Base-by-base conservation (phyloP, 306 rosid species). In the Glycine soja region DNA sequence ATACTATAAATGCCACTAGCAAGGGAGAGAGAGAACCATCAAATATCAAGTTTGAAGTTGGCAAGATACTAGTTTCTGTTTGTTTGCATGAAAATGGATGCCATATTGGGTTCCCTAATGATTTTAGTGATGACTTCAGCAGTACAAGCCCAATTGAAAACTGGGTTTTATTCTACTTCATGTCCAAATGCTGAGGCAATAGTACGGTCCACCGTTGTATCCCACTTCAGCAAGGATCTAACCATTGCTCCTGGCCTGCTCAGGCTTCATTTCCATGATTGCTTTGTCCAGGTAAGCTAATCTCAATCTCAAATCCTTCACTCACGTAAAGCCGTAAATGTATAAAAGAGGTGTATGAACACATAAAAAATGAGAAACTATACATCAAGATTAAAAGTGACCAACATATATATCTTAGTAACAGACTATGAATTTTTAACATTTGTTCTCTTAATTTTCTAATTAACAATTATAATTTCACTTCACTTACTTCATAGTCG, bases 241-340 rank as follows among this genome's bases (percentile, higher is more conserved):
- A 76, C 91, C 52, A 63, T 88, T 70, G 89, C 91, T 9, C 88
- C 90, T 45, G 97, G 89, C 58, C 70, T 94, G 12, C 95, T 90
- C 40, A 88, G 91, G 80, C 92, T 92, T 80, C 93, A 88, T 66
- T 92, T 94, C 75, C 95, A 90, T 87, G 89, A 87, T 51, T 87
- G 89, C 76, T 87, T 87, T 81, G 89, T 87, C 11, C 87, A 87
- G 85, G 89, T 77, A 57, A 65, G 36, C 53, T 47, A 24, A 2
- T 74, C 24, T 77, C 63, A 12, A 52, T 2, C 66, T 54, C 66
- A 54, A 42, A 10, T 19, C 53, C 32, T 64, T 43, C 58, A 76
- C 30, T 51, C 63, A 64, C 74, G 8, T 56, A 43, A 42, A 36
- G 88, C 40, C 53, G 24, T 12, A 51, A 14, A 8, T 19, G 13